Percentiles rank a stretch among this genome's conserved stretches.
phyloP scores from a whole-genome alignment of 352 stramenopile species.

The Hyaloperonospora arabidopsidis region DNA sequence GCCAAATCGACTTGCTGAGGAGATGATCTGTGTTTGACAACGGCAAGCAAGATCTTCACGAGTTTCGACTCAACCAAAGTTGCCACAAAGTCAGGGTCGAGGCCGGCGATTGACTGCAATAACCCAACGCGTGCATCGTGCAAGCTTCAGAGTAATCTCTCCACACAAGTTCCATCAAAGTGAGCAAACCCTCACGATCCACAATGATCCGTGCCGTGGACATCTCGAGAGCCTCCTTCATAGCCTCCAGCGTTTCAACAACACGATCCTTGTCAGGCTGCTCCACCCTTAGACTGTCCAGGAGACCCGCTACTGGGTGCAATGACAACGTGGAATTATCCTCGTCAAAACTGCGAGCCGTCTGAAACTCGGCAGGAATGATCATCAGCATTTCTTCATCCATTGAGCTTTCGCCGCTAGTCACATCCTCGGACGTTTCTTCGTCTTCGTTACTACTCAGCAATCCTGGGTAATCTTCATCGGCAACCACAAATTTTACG shows the following conservation, averaged over 20 bases:
- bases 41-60: conserved; percentile 38
- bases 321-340: conserved; percentile 11
- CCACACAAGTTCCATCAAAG: conserved; percentile 39
- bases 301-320: conserved; percentile 22
- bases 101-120: conserved; percentile 29
- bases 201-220: conserved; percentile 27
- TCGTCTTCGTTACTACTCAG: conserved; percentile 18
- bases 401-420: conserved; percentile 11
- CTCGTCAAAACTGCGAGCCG: conserved; percentile 32
- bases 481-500: conserved; percentile 4
- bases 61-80: conserved; percentile 37
- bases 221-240: conserved; percentile 28
- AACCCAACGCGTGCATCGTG: conserved; percentile 33
- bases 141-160: conserved; percentile 30
- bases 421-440: conserved; percentile 8
- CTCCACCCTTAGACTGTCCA: conserved; percentile 27
- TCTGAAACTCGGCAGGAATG: conserved; percentile 30
- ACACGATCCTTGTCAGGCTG: conserved; percentile 21
- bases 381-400: conserved; percentile 26
- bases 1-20: conserved; percentile 42
- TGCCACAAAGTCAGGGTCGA: conserved; percentile 34
- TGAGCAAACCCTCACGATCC: conserved; percentile 35
- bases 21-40: conserved; percentile 35
- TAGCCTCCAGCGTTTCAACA: conserved; percentile 26
- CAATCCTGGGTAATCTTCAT: conserved; percentile 6